phyloP scores from a whole-genome alignment of 129 eudicot genomes.

The Flaveria linearis region DNA sequence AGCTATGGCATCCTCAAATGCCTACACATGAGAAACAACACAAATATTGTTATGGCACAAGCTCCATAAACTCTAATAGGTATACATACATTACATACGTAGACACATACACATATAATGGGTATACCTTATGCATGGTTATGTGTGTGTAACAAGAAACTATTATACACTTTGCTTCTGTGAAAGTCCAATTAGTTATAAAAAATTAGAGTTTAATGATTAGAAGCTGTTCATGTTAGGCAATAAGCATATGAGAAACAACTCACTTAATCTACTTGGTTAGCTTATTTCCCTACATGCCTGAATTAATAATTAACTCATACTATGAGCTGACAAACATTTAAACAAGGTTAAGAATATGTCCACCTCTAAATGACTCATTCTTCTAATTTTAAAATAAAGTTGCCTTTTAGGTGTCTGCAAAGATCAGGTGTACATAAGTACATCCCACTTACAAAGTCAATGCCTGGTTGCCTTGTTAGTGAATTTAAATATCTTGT shows the following conservation, averaged over 20 bases:
- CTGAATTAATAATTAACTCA: too few relatives aligned
- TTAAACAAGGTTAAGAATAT: slow-evolving; percentile 10
- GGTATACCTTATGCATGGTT: too few relatives aligned
- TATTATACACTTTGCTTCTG: not conserved
- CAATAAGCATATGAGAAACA: too few relatives aligned
- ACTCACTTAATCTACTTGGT: not conserved
- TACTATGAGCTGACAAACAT: not conserved
- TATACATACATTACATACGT: not conserved
- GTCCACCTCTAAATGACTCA: slow-evolving; percentile 35
- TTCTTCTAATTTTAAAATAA: slow-evolving; percentile 21
- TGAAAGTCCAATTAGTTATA: too few relatives aligned
- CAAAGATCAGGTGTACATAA: slow-evolving; percentile 29
- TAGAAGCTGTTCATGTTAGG: too few relatives aligned
- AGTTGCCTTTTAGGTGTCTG: slow-evolving; percentile 29
- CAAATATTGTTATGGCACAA: not conserved
- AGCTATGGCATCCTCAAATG: slow-evolving; percentile 94
- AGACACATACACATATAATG: not conserved
- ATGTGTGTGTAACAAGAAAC: not conserved
- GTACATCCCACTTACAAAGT: slow-evolving; percentile 30
- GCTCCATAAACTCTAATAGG: too few relatives aligned
- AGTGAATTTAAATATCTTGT: slow-evolving; percentile 16
- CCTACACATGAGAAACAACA: slow-evolving; percentile 33
- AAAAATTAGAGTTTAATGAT: too few relatives aligned
- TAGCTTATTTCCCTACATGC: too few relatives aligned
- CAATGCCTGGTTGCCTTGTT: slow-evolving; percentile 26